Percentiles rank a stretch among this genome's conserved stretches.
Evolutionary conservation across 140 eudicot genomes (phyloP).

Genomic region (Artemisia princeps): DNA sequence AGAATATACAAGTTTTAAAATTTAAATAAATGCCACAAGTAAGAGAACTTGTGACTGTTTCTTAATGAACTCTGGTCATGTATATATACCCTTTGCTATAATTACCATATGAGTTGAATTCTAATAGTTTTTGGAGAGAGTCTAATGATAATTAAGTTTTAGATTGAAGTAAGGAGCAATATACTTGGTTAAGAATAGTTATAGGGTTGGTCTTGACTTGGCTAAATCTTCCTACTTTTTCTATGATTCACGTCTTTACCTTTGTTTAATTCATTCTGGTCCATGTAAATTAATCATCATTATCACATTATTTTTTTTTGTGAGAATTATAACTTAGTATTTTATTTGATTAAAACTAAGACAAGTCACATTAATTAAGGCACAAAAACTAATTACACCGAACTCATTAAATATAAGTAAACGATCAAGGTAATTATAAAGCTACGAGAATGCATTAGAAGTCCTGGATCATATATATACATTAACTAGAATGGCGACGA

Average conservation of each 20-base stretch:
- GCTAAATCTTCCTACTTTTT: slow-evolving; percentile 29
- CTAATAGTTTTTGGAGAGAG: slow-evolving; percentile 23
- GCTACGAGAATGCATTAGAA: too few species aligned
- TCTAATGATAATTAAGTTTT: not conserved
- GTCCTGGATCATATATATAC: too few species aligned
- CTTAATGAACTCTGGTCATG: slow-evolving; percentile 8
- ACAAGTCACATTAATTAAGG: too few species aligned
- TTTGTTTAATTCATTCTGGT: slow-evolving; percentile 20
- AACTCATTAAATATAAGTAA: too few species aligned
- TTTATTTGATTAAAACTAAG: too few species aligned
- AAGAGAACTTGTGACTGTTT: slow-evolving; percentile 26
- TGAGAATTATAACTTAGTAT: too few species aligned
- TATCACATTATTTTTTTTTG: too few species aligned
- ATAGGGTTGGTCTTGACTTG: slow-evolving; percentile 39
- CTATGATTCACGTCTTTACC: slow-evolving; percentile 28
- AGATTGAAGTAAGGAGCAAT: slow-evolving; percentile 24
- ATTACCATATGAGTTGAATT: not conserved
- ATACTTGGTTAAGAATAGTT: slow-evolving; percentile 40
- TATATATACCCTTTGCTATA: slow-evolving; percentile 1
- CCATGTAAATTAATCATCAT: slow-evolving; percentile 24
- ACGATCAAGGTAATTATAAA: too few species aligned
- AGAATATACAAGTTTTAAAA: slow-evolving; percentile 9
- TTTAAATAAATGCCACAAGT: slow-evolving; percentile 22
- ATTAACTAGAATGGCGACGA: too few species aligned
- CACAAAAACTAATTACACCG: too few species aligned